A percentile compares a stretch with the other conserved stretches of the same genome.
These are phyloP conservation scores for Candida boleticola DNA, from an alignment of 805 yeast genomes.

Conservation along the genomic window DNA sequence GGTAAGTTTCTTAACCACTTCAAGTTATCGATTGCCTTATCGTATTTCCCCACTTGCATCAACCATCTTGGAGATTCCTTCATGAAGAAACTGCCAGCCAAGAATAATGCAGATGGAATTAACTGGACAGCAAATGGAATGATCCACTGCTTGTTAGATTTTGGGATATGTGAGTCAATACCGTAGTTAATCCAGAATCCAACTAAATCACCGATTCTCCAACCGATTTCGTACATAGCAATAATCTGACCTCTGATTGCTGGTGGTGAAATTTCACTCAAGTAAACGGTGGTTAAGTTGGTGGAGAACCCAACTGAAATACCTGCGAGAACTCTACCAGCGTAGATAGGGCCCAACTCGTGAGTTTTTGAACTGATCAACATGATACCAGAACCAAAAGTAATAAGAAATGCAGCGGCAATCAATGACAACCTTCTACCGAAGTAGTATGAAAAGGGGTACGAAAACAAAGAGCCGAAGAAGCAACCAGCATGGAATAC, in stretches of 20 bases:
- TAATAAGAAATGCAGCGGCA: constrained; percentile 29
- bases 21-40: constrained; percentile 32
- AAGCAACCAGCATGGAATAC: constrained; percentile 42
- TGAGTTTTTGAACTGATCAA: constrained; percentile 23
- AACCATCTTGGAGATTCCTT: constrained; percentile 39
- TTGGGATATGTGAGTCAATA: constrained; percentile 24
- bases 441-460: constrained; percentile 32
- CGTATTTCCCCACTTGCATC: constrained; percentile 27
- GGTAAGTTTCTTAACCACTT: constrained; percentile 35
- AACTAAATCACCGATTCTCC: constrained; percentile 39
- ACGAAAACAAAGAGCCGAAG: constrained; percentile 37
- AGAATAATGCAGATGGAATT: constrained; percentile 34
- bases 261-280: constrained; percentile 35
- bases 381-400: constrained; percentile 37
- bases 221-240: constrained; percentile 34
- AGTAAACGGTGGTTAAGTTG: constrained; percentile 35
- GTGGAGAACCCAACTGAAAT: constrained; percentile 35
- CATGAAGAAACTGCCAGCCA: constrained; percentile 31
- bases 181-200: constrained; percentile 39
- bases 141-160: constrained; percentile 31
- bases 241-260: constrained; percentile 33
- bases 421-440: constrained; percentile 33
- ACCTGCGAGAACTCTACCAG: constrained; percentile 36
- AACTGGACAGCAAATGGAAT: constrained; percentile 40
- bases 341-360: constrained; percentile 37